phyloP scores from a whole-genome alignment of 139 green algal genomes.

The Volvox africanus region DNA sequence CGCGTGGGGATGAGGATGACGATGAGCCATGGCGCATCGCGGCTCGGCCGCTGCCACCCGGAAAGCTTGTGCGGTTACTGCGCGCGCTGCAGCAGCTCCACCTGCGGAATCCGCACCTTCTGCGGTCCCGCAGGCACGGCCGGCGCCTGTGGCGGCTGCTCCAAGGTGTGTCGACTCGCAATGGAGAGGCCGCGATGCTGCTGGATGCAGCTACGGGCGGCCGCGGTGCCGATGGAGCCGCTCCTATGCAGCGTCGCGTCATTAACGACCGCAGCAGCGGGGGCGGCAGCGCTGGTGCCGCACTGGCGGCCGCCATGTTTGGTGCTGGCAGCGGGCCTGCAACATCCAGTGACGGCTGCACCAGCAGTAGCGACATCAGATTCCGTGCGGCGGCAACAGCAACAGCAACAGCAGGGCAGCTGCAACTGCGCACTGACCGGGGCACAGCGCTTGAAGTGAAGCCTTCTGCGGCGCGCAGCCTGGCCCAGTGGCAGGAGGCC shows the following conservation, averaged over 20 bases:
- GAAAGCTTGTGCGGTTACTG: slow-evolving; percentile 17
- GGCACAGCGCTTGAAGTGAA: background rate
- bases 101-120: background rate
- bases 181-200: slow-evolving; percentile 8
- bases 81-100: slow-evolving; percentile 20
- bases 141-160: slow-evolving; percentile 6
- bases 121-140: background rate
- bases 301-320: background rate
- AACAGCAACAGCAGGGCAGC: background rate
- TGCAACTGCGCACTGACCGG: background rate
- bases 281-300: background rate
- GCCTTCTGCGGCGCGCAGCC: background rate
- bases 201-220: background rate
- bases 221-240: background rate
- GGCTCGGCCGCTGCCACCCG: background rate
- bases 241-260: background rate
- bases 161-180: background rate
- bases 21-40: slow-evolving; percentile 1
- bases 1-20: background rate
- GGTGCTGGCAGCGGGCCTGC: background rate
- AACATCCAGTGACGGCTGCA: background rate
- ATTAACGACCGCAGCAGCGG: background rate
- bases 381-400: background rate
- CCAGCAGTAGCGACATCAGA: background rate
- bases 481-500: background rate